Percentiles rank a stretch among this genome's conserved stretches.
Evolutionary conservation across 192 early-diverging fungal genomes (phyloP).

Genomic region (Chytriomyces confervae): DNA sequence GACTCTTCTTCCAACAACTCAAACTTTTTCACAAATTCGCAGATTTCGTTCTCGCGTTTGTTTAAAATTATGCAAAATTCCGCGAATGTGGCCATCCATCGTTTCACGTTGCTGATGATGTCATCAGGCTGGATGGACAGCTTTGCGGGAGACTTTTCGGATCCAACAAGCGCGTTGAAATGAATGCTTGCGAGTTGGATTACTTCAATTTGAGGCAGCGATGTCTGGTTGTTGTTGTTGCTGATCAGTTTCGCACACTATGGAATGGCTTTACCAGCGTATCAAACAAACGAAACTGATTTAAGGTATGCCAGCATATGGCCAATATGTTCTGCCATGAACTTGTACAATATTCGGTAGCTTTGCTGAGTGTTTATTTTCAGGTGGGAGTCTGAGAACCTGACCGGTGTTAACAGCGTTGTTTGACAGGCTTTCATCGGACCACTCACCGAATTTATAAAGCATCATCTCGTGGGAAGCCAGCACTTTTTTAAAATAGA

Average conservation of each 20-base stretch:
- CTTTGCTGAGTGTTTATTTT: background rate
- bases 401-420: background rate
- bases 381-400: background rate
- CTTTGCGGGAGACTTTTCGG: background rate
- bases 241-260: too few relatives aligned
- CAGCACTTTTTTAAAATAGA: background rate
- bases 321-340: conserved; percentile 5
- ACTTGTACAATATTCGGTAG: conserved; percentile 1
- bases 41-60: conserved; percentile 26
- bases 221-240: background rate
- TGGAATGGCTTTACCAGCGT: too few relatives aligned
- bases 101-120: conserved; percentile 3
- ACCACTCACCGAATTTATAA: background rate
- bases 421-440: background rate
- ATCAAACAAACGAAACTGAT: conserved; percentile 5
- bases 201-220: background rate
- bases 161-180: conserved; percentile 9
- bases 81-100: conserved; percentile 1
- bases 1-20: conserved; percentile 44
- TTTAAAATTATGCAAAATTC: conserved; percentile 19
- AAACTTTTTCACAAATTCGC: conserved; percentile 32
- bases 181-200: conserved; percentile 3
- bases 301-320: background rate
- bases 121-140: background rate
- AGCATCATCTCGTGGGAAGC: background rate